Evolutionary conservation across 73 alveolate species (phyloP).

Genomic region (Tetrahymena borealis): DNA sequence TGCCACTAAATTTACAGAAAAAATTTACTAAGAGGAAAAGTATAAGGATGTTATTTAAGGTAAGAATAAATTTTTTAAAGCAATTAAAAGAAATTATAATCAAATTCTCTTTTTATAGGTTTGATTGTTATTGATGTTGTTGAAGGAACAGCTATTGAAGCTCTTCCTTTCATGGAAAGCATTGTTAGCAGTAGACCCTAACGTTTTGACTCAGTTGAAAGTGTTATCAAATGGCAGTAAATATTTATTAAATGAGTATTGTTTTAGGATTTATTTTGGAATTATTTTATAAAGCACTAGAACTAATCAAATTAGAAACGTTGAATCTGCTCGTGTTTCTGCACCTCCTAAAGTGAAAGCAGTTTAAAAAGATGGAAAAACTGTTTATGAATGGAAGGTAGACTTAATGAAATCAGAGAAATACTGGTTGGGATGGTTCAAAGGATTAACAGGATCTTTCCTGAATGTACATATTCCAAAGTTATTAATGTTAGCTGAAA

Average conservation of each 20-base stretch:
- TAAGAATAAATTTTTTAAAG: not conserved
- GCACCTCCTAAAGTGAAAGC: slow-evolving; percentile 77
- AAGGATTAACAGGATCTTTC: slow-evolving; percentile 84
- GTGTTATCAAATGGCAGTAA: slow-evolving; percentile 75
- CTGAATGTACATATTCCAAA: slow-evolving; percentile 77
- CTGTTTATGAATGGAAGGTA: slow-evolving; percentile 73
- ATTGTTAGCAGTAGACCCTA: slow-evolving; percentile 84
- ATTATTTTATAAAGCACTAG: not conserved
- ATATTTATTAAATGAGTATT: not conserved
- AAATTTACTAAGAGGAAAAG: slow-evolving; percentile 46
- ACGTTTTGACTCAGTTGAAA: slow-evolving; percentile 67
- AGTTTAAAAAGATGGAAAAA: slow-evolving; percentile 41
- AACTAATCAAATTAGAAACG: slow-evolving; percentile 76
- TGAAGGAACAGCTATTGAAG: slow-evolving; percentile 97
- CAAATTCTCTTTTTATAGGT: slow-evolving; percentile 51
- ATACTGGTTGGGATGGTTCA: slow-evolving; percentile 96
- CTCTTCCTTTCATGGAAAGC: slow-evolving; percentile 94
- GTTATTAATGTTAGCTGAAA: slow-evolving; percentile 85
- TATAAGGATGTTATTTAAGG: slow-evolving; percentile 50
- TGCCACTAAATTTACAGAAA: slow-evolving; percentile 77
- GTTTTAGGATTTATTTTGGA: not conserved
- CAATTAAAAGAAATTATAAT: slow-evolving; percentile 17
- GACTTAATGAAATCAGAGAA: slow-evolving; percentile 80
- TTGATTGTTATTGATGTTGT: slow-evolving; percentile 92
- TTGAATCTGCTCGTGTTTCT: slow-evolving; percentile 87